Conservation (phyloP, 257 asterid genomes). For the Solanum virginianum region DNA sequence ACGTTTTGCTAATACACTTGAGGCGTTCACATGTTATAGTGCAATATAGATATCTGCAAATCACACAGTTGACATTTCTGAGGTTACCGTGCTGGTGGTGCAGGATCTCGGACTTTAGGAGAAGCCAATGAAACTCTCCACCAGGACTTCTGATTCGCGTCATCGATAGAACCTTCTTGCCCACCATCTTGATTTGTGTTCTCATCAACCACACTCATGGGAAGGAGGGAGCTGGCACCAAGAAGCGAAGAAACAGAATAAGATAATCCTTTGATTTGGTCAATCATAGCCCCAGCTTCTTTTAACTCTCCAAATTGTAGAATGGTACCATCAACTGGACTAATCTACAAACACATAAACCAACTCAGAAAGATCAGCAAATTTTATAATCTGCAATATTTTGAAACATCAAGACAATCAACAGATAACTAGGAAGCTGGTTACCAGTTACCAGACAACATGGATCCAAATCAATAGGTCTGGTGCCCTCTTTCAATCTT, state of each 20-base stretch:
- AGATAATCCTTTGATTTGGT: slow-evolving; percentile 92
- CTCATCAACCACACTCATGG: slow-evolving; percentile 36
- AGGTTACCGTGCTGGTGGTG: slow-evolving; percentile 43
- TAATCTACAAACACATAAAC: slow-evolving; percentile 32
- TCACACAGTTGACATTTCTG: neutral
- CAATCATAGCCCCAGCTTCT: slow-evolving; percentile 84
- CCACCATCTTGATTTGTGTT: slow-evolving; percentile 21
- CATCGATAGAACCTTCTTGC: slow-evolving; percentile 17
- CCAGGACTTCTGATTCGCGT: slow-evolving; percentile 56
- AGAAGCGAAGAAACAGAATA: slow-evolving; percentile 79
- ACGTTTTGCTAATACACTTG: neutral
- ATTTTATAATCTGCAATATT: neutral
- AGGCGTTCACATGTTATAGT: neutral
- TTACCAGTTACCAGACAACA: slow-evolving; percentile 94
- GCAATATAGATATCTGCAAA: neutral
- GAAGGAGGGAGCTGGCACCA: slow-evolving; percentile 60
- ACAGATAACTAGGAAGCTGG: slow-evolving; percentile 26
- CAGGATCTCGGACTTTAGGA: slow-evolving; percentile 64
- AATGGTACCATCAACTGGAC: slow-evolving; percentile 94
- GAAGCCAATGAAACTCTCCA: slow-evolving; percentile 89
- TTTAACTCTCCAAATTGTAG: slow-evolving; percentile 75
- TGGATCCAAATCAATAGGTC: slow-evolving; percentile 65
- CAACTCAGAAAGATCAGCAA: neutral
- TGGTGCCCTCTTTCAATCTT: slow-evolving; percentile 63
- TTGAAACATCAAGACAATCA: neutral